Conservation (phyloP, 768 basidiomycete genomes). For the Phlebiopsis gigantea region DNA sequence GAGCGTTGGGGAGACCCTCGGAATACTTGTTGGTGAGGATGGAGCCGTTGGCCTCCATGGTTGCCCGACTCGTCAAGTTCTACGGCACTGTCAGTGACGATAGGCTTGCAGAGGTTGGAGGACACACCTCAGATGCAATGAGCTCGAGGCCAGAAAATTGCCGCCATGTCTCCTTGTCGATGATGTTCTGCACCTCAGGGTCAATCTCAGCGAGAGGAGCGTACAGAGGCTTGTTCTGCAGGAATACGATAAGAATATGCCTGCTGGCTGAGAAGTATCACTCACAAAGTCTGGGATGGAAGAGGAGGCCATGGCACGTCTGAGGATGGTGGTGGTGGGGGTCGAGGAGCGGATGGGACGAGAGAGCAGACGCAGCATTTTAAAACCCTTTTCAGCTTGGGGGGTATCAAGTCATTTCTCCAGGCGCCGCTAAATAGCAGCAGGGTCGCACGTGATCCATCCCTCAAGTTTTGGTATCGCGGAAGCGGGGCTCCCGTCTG, state of each 20-base stretch:
- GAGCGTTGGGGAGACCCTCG: slow-evolving; percentile 95
- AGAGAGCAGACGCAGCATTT: slow-evolving; percentile 28
- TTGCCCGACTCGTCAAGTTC: slow-evolving; percentile 95
- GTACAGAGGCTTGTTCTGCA: slow-evolving; percentile 90
- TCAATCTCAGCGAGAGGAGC: slow-evolving; percentile 84
- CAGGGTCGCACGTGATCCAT: slow-evolving; percentile 8
- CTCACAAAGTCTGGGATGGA: slow-evolving; percentile 58
- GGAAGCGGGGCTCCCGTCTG: neutral
- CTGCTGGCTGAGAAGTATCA: slow-evolving; percentile 10
- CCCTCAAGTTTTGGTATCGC: neutral
- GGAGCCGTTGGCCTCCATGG: slow-evolving; percentile 98
- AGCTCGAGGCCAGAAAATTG: slow-evolving; percentile 97
- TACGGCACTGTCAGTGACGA: slow-evolving; percentile 23
- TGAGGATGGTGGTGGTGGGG: slow-evolving; percentile 16
- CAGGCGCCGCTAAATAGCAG: slow-evolving; percentile 12
- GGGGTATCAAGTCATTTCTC: slow-evolving; percentile 13
- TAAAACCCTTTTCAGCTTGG: slow-evolving; percentile 18
- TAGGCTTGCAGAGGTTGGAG: neutral
- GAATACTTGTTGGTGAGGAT: slow-evolving; percentile 99
- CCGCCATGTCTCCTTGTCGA: slow-evolving; percentile 98
- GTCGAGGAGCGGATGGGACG: slow-evolving; percentile 24
- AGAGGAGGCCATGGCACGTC: slow-evolving; percentile 50
- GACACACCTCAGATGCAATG: slow-evolving; percentile 91
- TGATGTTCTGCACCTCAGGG: slow-evolving; percentile 93
- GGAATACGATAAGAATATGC: neutral